These are phyloP conservation scores for Dillenia suffruticosa DNA, from an alignment of 164 flowering plant genomes.

Conservation along the genomic window DNA sequence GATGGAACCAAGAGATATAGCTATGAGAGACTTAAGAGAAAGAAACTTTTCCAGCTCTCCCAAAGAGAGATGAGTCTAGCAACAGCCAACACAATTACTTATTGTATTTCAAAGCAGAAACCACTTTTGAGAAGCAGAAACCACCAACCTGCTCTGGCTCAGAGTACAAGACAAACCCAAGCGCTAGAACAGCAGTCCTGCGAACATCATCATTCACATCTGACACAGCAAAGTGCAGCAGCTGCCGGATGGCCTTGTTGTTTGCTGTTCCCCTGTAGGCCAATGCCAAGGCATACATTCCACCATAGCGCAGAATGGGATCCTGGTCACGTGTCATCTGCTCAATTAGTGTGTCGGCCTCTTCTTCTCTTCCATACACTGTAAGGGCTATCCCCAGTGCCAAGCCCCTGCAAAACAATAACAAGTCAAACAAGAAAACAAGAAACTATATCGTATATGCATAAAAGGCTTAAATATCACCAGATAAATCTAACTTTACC, in stretches of 20 bases:
- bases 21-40: too few species aligned
- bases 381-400: constrained; percentile 95
- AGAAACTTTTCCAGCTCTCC: too few species aligned
- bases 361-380: constrained; percentile 95
- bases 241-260: constrained; percentile 89
- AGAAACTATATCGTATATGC: not conserved
- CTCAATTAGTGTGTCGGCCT: constrained; percentile 86
- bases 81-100: too few species aligned
- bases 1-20: too few species aligned
- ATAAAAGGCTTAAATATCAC: not conserved
- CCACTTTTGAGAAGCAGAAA: constrained; percentile 4
- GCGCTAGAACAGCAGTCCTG: constrained; percentile 91
- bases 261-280: constrained; percentile 91
- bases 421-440: not conserved
- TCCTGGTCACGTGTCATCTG: constrained; percentile 94
- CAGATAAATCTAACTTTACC: constrained; percentile 32
- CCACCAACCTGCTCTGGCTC: constrained; percentile 87
- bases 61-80: not conserved
- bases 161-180: constrained; percentile 88
- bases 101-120: not conserved
- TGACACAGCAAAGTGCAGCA: constrained; percentile 92
- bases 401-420: constrained; percentile 51
- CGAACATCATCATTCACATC: constrained; percentile 97
- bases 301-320: constrained; percentile 90
- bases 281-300: constrained; percentile 92